Base-by-base conservation (phyloP, 2,329 filamentous ascomycete genomes). In the Calycina marina region DNA sequence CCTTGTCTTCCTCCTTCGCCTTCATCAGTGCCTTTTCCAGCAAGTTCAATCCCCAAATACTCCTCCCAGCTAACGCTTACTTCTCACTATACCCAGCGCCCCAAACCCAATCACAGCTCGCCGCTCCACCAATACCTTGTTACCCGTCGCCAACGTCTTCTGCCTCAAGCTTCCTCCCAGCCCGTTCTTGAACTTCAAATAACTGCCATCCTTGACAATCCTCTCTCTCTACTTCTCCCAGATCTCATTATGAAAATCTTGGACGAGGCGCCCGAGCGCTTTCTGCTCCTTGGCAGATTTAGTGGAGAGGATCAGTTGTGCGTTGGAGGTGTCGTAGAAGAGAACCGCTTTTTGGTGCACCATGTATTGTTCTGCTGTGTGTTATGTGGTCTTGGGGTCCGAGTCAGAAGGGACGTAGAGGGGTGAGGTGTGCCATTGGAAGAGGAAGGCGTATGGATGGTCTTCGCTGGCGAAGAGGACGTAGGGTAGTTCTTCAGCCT, bases 381-480 rank as follows among this genome's bases (percentile, higher is more conserved):
- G 20, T 22, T 22, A 9, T 22, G 20, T 22, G 8, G n/a, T 9
- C 6, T 53, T 49, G 0, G 42, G 15, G 43, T 68, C 65, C 32
- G 51, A 39, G 53, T 69, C 69, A 25, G 20, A n/a, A n/a, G 20
- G n/a, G n/a, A 2, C n/a, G 3, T 22, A n/a, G 44, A 74, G 77
- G 2, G 59, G 52, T 12, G 56, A 61, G 31, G 54, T 45, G 46
- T 69, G 72, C 72, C 72, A 78, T 53, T 79, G 72, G 0, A 65
- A 71, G n/a, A 78, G 58, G 52, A 62, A 74, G 25, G 69, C 70
- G 18, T 63, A n/a, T n/a, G n/a, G n/a, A n/a, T n/a, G n/a, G n/a
- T n/a, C n/a, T n/a, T n/a, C n/a, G n/a, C n/a, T n/a, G n/a, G n/a
- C n/a, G n/a, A n/a, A n/a, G n/a, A n/a, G n/a, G n/a, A n/a, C n/a